Conservation (phyloP, 208 protist genomes). For the Trypanosoma platydactyli region DNA sequence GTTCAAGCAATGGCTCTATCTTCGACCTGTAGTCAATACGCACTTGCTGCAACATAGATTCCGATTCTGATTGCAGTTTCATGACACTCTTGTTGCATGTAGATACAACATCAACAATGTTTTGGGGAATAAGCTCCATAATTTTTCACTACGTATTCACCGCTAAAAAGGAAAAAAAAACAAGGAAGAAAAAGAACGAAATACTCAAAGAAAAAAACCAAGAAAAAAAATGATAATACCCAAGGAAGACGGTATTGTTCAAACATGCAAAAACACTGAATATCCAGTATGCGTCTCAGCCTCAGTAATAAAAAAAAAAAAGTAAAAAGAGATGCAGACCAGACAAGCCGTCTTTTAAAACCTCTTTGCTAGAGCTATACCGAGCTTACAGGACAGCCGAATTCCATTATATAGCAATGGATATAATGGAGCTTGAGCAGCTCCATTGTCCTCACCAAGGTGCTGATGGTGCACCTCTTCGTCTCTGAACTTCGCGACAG, state of each 20-base stretch:
- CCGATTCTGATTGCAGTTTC: constrained; percentile 36
- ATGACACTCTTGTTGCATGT: constrained; percentile 41
- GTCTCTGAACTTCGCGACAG: constrained; percentile 78
- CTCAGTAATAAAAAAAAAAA: constrained; percentile 21
- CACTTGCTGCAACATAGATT: constrained; percentile 30
- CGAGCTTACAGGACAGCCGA: constrained; percentile 67
- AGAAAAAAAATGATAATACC: constrained; percentile 2
- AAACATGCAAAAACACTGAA: constrained; percentile 6
- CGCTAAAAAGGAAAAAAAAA: background rate
- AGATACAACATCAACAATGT: constrained; percentile 32
- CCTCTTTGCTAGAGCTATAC: constrained; percentile 64
- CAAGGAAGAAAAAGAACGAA: constrained; percentile 22
- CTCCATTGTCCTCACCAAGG: constrained; percentile 78
- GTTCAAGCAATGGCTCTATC: constrained; percentile 58
- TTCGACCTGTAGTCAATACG: constrained; percentile 42
- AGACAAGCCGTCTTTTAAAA: constrained; percentile 39
- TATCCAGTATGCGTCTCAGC: constrained; percentile 5
- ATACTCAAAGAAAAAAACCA: constrained; percentile 28
- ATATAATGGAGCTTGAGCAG: constrained; percentile 62
- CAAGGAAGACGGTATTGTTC: constrained; percentile 4
- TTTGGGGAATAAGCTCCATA: constrained; percentile 24
- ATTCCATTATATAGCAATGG: constrained; percentile 85
- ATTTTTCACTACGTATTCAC: background rate
- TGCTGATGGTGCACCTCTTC: constrained; percentile 88
- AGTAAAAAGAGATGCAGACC: background rate